Conservation (phyloP, 805 yeast species). For the Saccharomycopsis lassenensis region DNA sequence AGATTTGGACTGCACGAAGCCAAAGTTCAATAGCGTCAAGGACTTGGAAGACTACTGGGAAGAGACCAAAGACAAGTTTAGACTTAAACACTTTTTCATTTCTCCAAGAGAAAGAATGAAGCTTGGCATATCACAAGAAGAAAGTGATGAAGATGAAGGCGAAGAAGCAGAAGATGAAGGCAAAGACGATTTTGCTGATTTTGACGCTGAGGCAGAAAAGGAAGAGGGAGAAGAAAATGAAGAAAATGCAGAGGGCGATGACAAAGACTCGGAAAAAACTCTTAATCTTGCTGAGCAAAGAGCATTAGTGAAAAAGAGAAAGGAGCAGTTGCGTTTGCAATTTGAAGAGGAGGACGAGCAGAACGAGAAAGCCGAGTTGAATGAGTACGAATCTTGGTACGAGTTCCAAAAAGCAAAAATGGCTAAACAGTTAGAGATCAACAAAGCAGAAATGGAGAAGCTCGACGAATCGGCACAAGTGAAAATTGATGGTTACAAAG, state of each 20-base stretch:
- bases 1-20: constrained; percentile 9
- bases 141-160: constrained; percentile 19
- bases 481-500: constrained; percentile 80
- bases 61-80: constrained; percentile 22
- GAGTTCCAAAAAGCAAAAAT: constrained; percentile 94
- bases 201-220: constrained; percentile 38
- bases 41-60: constrained; percentile 14
- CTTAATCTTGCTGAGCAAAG: constrained; percentile 32
- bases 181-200: constrained; percentile 41
- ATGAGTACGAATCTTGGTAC: constrained; percentile 94
- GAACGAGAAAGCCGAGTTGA: constrained; percentile 53
- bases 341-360: constrained; percentile 67
- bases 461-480: constrained; percentile 71
- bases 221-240: constrained; percentile 35
- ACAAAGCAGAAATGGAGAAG: constrained; percentile 62
- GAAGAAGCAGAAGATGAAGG: constrained; percentile 27
- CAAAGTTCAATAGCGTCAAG: constrained; percentile 6
- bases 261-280: constrained; percentile 21
- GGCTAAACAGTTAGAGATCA: constrained; percentile 92
- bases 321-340: constrained; percentile 78
- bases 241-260: constrained; percentile 30
- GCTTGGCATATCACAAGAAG: constrained; percentile 16
- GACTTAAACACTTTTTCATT: constrained; percentile 18
- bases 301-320: constrained; percentile 73
- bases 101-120: constrained; percentile 20